Conservation (phyloP, 306 rosid species). For the Neltuma alba region DNA sequence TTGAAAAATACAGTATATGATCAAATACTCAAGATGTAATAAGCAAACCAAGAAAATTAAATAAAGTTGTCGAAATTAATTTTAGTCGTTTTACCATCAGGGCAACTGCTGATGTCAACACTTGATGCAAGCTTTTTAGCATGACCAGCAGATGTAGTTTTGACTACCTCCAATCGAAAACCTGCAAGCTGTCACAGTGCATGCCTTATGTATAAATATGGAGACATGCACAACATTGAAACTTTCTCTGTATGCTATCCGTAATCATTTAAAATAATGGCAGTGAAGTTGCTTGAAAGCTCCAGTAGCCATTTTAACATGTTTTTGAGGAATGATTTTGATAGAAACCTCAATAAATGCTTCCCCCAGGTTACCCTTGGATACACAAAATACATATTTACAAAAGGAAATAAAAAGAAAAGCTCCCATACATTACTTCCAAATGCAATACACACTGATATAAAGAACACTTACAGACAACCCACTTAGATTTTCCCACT, state of each 20-base stretch:
- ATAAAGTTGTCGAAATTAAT: constrained; percentile 25
- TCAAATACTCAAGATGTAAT: constrained; percentile 26
- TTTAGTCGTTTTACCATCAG: constrained; percentile 79
- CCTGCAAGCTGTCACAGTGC: constrained; percentile 93
- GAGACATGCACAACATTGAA: constrained; percentile 24
- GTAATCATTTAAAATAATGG: constrained; percentile 21
- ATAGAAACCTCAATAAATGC: not conserved
- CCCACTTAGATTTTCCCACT: not conserved
- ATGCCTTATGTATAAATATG: constrained; percentile 40
- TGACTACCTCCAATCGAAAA: constrained; percentile 90
- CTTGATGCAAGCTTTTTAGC: constrained; percentile 85
- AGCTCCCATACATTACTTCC: not conserved
- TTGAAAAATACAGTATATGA: constrained; percentile 28
- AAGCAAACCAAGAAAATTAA: constrained; percentile 35
- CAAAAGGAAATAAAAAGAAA: not conserved
- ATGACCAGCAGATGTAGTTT: constrained; percentile 96
- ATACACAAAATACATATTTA: not conserved
- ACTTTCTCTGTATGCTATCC: not conserved
- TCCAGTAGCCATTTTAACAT: not conserved
- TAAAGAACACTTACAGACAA: not conserved
- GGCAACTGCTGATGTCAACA: constrained; percentile 90
- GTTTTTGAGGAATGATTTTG: not conserved
- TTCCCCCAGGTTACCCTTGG: not conserved
- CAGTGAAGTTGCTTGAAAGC: not conserved
- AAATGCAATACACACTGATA: not conserved